Conservation (phyloP, 2,329 filamentous ascomycete species). For the Fusarium humuli region DNA sequence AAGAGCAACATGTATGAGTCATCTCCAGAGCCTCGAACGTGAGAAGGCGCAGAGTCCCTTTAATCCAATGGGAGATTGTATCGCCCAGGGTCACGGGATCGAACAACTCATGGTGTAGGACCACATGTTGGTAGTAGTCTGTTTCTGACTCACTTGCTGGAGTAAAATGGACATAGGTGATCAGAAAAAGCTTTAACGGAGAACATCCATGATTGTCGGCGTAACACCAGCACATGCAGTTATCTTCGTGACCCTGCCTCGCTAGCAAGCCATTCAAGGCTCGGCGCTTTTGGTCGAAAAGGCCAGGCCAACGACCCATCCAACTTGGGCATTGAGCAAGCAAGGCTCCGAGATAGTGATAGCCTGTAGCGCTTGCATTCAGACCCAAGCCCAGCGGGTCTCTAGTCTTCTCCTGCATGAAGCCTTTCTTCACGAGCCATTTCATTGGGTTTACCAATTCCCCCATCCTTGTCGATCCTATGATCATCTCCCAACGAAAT, state of each 20-base stretch:
- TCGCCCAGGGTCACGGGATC: accelerated
- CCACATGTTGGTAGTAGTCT: not conserved
- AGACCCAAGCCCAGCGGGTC: not conserved
- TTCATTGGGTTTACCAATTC: too few species aligned
- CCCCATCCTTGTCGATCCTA: too few species aligned
- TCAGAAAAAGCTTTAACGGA: not conserved
- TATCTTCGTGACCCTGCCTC: not conserved
- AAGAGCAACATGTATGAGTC: not conserved
- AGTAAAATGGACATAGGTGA: not conserved
- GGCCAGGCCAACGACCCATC: too few species aligned
- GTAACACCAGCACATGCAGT: not conserved
- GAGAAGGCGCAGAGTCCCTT: not conserved
- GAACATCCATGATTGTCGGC: not conserved
- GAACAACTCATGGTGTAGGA: not conserved
- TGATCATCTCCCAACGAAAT: accelerated
- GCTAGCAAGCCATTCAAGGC: too few species aligned
- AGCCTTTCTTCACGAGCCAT: accelerated
- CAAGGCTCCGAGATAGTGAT: not conserved
- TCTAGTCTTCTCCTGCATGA: accelerated
- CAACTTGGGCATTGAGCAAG: accelerated
- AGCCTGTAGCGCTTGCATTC: not conserved
- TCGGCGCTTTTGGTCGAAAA: too few species aligned
- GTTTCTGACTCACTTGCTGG: too few species aligned
- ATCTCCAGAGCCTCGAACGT: not conserved
- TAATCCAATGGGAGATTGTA: accelerated